Conservation (phyloP, 225 moss, liverwort and hornwort genomes). For the Pseudoscleropodium purum region DNA sequence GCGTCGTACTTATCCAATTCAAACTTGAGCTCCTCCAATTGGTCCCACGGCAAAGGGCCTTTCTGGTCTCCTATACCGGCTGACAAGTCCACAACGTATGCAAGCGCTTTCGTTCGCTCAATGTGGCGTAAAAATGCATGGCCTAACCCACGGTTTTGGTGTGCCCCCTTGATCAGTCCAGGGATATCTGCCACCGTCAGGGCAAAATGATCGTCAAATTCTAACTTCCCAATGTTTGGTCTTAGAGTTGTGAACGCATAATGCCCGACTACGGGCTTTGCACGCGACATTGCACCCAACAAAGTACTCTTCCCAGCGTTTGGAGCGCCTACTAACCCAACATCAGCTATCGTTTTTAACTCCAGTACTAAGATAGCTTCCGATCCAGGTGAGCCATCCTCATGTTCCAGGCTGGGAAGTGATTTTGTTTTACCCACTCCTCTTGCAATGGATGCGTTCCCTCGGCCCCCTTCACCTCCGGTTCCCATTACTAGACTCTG, state of each 20-base stretch:
- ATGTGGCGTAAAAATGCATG: slow-evolving; percentile 93
- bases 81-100: slow-evolving; percentile 85
- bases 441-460: slow-evolving; percentile 80
- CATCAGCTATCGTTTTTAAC: slow-evolving; percentile 80
- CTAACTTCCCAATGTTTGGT: slow-evolving; percentile 86
- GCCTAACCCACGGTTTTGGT: slow-evolving; percentile 77
- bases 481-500: slow-evolving; percentile 68
- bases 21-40: slow-evolving; percentile 65
- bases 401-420: slow-evolving; percentile 82
- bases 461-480: slow-evolving; percentile 87
- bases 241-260: slow-evolving; percentile 90
- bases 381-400: slow-evolving; percentile 65
- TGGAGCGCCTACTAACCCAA: slow-evolving; percentile 91
- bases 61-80: slow-evolving; percentile 61
- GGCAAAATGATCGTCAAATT: slow-evolving; percentile 71
- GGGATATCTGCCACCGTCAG: slow-evolving; percentile 95
- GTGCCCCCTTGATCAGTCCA: slow-evolving; percentile 78
- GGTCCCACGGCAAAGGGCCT: slow-evolving; percentile 85
- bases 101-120: slow-evolving; percentile 82
- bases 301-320: slow-evolving; percentile 95
- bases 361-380: slow-evolving; percentile 82
- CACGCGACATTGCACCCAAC: slow-evolving; percentile 75
- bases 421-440: slow-evolving; percentile 58
- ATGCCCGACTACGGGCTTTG: slow-evolving; percentile 72
- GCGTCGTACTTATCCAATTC: slow-evolving; percentile 77